Percentiles rank a stretch among this genome's conserved stretches.
These are phyloP conservation scores for Potentilla sterilis DNA, from an alignment of 306 rosid species.

Conservation along the genomic window DNA sequence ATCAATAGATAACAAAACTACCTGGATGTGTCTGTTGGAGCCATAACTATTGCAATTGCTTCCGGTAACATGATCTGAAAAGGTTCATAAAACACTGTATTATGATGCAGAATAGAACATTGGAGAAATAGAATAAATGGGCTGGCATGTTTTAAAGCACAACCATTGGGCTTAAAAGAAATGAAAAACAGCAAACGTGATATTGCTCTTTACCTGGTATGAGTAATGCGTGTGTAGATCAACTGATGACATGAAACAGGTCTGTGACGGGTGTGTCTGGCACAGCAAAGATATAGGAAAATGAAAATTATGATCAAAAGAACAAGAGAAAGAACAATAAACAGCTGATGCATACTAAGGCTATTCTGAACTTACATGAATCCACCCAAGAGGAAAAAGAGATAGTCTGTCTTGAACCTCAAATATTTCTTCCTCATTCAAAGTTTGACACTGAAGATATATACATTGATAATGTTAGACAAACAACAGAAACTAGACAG, in stretches of 20 bases:
- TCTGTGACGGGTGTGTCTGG: slow-evolving; percentile 98
- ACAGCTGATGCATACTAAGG: neutral
- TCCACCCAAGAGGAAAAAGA: slow-evolving; percentile 96
- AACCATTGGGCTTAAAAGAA: neutral
- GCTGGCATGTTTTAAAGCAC: neutral
- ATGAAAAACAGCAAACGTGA: slow-evolving; percentile 10
- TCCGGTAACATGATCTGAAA: slow-evolving; percentile 95
- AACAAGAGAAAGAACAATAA: neutral
- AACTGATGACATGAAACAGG: slow-evolving; percentile 99
- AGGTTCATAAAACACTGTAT: slow-evolving; percentile 12
- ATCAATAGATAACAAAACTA: slow-evolving; percentile 22
- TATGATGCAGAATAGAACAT: neutral
- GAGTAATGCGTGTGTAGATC: slow-evolving; percentile 99
- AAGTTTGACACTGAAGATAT: slow-evolving; percentile 77
- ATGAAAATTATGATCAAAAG: slow-evolving; percentile 8
- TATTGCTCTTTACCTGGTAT: slow-evolving; percentile 70
- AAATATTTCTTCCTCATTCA: slow-evolving; percentile 98
- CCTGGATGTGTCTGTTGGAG: slow-evolving; percentile 90
- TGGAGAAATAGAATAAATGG: slow-evolving; percentile 9
- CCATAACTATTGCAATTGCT: slow-evolving; percentile 99
- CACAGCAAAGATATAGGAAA: slow-evolving; percentile 20
- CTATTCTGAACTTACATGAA: slow-evolving; percentile 76
- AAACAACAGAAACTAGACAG: slow-evolving; percentile 22
- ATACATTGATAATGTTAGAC: slow-evolving; percentile 8
- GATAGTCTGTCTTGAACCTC: slow-evolving; percentile 94